Evolutionary conservation across 208 protist species (phyloP).

Genomic region (Trichomonas tenax): DNA sequence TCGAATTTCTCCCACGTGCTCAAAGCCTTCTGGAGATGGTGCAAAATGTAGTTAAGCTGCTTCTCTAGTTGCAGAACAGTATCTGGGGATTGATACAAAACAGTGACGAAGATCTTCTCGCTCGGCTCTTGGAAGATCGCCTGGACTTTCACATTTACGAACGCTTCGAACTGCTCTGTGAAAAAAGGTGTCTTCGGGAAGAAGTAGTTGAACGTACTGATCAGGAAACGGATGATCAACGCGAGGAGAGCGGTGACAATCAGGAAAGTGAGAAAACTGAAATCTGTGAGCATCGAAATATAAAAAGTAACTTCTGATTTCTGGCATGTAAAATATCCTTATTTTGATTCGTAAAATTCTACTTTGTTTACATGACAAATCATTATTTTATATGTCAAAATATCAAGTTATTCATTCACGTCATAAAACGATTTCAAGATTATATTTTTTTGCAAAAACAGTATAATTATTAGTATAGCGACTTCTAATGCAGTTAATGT

Average conservation of each 20-base stretch:
- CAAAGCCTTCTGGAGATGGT: not conserved
- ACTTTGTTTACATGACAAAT: too few relatives aligned
- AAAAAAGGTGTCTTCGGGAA: not conserved
- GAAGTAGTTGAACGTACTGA: not conserved
- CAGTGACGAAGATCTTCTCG: not conserved
- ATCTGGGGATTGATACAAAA: not conserved
- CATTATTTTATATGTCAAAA: too few relatives aligned
- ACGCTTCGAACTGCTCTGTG: not conserved
- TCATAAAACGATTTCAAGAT: too few relatives aligned
- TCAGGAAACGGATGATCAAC: not conserved
- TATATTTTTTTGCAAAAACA: too few relatives aligned
- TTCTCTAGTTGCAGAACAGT: not conserved
- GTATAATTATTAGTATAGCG: too few relatives aligned
- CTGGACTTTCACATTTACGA: not conserved
- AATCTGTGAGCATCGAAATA: not conserved
- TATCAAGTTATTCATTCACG: too few relatives aligned
- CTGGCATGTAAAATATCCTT: too few relatives aligned
- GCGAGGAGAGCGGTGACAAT: not conserved
- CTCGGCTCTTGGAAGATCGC: not conserved
- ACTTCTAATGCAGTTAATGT: too few relatives aligned
- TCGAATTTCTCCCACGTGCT: not conserved
- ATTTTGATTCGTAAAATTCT: too few relatives aligned
- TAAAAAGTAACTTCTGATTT: too few relatives aligned
- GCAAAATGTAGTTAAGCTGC: not conserved
- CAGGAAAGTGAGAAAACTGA: not conserved